These are phyloP conservation scores for Endocalyx cinctus DNA, from an alignment of 2,329 filamentous ascomycete genomes.

Conservation along the genomic window DNA sequence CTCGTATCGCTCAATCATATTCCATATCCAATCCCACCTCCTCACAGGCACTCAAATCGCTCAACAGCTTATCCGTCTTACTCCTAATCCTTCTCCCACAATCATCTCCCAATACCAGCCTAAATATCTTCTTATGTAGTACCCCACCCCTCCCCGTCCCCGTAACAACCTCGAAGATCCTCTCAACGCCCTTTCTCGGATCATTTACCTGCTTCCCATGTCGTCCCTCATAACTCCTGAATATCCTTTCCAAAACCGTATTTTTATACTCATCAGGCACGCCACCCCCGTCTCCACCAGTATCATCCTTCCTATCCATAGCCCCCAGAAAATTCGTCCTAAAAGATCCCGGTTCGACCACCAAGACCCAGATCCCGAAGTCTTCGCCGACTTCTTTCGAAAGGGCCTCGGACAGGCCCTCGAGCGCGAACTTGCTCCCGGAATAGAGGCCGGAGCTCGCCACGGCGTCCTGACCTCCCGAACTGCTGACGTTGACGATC, in stretches of 20 bases:
- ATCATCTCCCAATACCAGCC: too few relatives aligned
- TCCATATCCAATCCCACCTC: too few relatives aligned
- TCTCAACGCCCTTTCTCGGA: constrained; percentile 29
- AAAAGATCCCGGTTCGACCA: constrained; percentile 39
- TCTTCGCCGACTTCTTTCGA: constrained; percentile 28
- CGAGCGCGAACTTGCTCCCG: constrained; percentile 35
- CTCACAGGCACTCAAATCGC: too few relatives aligned
- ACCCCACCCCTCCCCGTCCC: constrained; percentile 27
- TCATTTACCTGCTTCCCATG: constrained; percentile 26
- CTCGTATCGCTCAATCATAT: too few relatives aligned
- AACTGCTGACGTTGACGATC: constrained; percentile 25
- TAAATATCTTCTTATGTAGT: too few relatives aligned
- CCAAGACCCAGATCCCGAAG: constrained; percentile 32
- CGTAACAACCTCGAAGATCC: constrained; percentile 33
- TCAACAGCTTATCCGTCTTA: too few relatives aligned
- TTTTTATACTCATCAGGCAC: constrained; percentile 19
- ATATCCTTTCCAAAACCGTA: constrained; percentile 6
- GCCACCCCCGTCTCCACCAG: constrained; percentile 6
- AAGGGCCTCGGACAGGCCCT: constrained; percentile 33
- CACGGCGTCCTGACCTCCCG: constrained; percentile 18
- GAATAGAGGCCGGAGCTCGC: constrained; percentile 18
- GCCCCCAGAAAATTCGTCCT: constrained; percentile 34
- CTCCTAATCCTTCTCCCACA: too few relatives aligned
- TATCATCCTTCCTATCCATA: too few relatives aligned
- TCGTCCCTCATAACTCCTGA: constrained; percentile 10